Conservation (phyloP, 2,329 filamentous ascomycete genomes). For the Alternaria sp. region DNA sequence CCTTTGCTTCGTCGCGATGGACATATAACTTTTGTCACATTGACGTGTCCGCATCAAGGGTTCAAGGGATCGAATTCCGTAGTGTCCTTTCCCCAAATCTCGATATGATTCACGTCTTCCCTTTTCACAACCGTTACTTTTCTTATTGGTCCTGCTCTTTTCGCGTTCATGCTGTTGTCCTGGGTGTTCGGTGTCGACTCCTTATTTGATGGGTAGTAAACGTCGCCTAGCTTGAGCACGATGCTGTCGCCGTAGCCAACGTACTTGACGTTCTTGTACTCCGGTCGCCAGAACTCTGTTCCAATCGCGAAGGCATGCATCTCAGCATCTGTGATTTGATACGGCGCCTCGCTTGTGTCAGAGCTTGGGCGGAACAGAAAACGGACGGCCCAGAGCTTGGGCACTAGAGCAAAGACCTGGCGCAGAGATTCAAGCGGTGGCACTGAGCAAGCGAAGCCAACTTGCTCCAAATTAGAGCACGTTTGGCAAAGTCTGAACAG, state of each 20-base stretch:
- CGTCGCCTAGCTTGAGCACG: slow-evolving; percentile 47
- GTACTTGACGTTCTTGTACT: slow-evolving; percentile 46
- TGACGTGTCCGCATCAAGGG: slow-evolving; percentile 17
- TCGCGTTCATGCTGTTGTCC: slow-evolving; percentile 35
- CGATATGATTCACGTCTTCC: slow-evolving; percentile 49
- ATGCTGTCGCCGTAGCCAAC: slow-evolving; percentile 48
- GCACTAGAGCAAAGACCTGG: slow-evolving; percentile 44
- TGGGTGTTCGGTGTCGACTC: slow-evolving; percentile 8
- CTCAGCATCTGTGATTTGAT: slow-evolving; percentile 32
- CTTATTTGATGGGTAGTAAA: slow-evolving; percentile 31
- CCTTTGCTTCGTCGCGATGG: background rate
- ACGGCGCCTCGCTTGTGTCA: slow-evolving; percentile 33
- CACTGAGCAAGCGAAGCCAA: slow-evolving; percentile 63
- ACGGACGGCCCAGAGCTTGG: slow-evolving; percentile 51
- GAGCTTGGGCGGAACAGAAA: slow-evolving; percentile 43
- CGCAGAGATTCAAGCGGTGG: slow-evolving; percentile 51
- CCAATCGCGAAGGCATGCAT: slow-evolving; percentile 41
- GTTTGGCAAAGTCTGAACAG: slow-evolving; percentile 59
- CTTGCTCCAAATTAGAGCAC: slow-evolving; percentile 65
- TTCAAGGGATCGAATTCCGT: slow-evolving; percentile 40
- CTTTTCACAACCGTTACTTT: slow-evolving; percentile 39
- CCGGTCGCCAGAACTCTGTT: slow-evolving; percentile 43
- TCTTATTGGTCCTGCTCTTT: slow-evolving; percentile 34
- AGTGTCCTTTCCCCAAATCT: slow-evolving; percentile 55
- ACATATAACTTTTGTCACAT: background rate